phyloP scores from a whole-genome alignment of 2,329 filamentous ascomycete genomes.

The Hypocrella siamensis region DNA sequence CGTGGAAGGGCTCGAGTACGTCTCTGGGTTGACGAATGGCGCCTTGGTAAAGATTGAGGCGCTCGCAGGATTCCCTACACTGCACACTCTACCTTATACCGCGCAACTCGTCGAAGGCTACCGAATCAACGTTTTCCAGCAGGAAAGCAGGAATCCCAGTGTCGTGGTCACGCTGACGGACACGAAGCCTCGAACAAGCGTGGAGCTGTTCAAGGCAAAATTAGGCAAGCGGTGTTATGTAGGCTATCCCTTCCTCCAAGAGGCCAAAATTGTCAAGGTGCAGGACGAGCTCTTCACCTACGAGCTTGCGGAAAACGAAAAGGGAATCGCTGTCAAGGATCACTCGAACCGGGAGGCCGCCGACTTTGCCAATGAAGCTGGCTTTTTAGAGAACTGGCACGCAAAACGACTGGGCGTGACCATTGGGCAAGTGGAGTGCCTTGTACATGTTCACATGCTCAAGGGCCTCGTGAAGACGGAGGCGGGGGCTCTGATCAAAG shows the following conservation, averaged over 20 bases:
- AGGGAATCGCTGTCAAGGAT: constrained; percentile 49
- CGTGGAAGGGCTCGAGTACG: constrained; percentile 76
- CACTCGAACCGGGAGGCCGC: constrained; percentile 65
- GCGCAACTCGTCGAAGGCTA: constrained; percentile 58
- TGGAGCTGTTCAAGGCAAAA: constrained; percentile 59
- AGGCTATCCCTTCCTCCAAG: constrained; percentile 88
- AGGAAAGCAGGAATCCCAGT: constrained; percentile 91
- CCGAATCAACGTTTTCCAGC: constrained; percentile 86
- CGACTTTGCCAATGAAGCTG: constrained; percentile 71
- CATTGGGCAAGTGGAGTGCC: constrained; percentile 72
- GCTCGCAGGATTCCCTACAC: constrained; percentile 83
- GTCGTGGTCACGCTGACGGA: constrained; percentile 78
- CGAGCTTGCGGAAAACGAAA: constrained; percentile 48
- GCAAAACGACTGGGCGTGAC: constrained; percentile 82
- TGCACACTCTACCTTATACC: constrained; percentile 73
- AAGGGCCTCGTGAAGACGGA: constrained; percentile 84
- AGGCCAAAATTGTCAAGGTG: constrained; percentile 77
- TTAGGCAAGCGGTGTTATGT: constrained; percentile 79
- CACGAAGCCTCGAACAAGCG: constrained; percentile 53
- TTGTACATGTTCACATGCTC: constrained; percentile 86
- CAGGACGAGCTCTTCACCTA: constrained; percentile 93
- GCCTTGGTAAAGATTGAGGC: constrained; percentile 69
- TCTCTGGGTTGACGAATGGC: constrained; percentile 69
- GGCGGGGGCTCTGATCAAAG: constrained; percentile 79
- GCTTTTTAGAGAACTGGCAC: constrained; percentile 72